A percentile compares a stretch with the other conserved stretches of the same genome.
Conservation (phyloP, 2,329 filamentous ascomycete species). For the Aphanocladium album region DNA sequence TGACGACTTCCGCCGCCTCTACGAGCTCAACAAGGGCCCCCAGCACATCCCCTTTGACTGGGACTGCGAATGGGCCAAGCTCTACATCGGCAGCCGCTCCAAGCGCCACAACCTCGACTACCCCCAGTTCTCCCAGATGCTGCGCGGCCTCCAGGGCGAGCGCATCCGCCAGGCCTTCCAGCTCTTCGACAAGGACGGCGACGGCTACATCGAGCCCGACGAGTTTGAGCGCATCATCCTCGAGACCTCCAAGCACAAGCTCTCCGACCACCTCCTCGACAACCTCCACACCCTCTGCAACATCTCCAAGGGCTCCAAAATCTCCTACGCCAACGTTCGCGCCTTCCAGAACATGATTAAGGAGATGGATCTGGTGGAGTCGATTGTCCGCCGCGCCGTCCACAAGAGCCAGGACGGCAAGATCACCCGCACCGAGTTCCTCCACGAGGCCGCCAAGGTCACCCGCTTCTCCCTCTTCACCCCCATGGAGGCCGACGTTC, state of each 20-base stretch:
- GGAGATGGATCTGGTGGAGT: slow-evolving; percentile 95
- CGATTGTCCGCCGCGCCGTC: slow-evolving; percentile 84
- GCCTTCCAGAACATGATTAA: slow-evolving; percentile 97
- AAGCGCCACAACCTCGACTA: slow-evolving; percentile 90
- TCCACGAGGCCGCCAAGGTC: slow-evolving; percentile 86
- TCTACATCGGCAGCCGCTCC: slow-evolving; percentile 87
- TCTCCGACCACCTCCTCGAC: slow-evolving; percentile 89
- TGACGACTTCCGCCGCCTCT: slow-evolving; percentile 78
- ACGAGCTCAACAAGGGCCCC: slow-evolving; percentile 82
- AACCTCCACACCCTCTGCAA: slow-evolving; percentile 93
- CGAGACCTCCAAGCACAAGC: slow-evolving; percentile 89
- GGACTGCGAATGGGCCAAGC: slow-evolving; percentile 91
- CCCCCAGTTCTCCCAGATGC: slow-evolving; percentile 95
- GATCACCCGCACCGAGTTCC: slow-evolving; percentile 89
- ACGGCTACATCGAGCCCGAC: slow-evolving; percentile 92
- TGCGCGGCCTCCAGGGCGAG: slow-evolving; percentile 93
- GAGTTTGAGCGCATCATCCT: slow-evolving; percentile 96
- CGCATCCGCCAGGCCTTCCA: slow-evolving; percentile 93
- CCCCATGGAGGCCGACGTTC: slow-evolving; percentile 96
- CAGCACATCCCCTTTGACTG: slow-evolving; percentile 91
- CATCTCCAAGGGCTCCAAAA: slow-evolving; percentile 84
- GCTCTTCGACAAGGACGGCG: slow-evolving; percentile 80
- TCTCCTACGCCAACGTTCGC: slow-evolving; percentile 94
- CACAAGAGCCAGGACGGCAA: slow-evolving; percentile 80
- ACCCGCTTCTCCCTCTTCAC: slow-evolving; percentile 95